Conservation (phyloP, 768 basidiomycete genomes). For the Asterophora parasitica region DNA sequence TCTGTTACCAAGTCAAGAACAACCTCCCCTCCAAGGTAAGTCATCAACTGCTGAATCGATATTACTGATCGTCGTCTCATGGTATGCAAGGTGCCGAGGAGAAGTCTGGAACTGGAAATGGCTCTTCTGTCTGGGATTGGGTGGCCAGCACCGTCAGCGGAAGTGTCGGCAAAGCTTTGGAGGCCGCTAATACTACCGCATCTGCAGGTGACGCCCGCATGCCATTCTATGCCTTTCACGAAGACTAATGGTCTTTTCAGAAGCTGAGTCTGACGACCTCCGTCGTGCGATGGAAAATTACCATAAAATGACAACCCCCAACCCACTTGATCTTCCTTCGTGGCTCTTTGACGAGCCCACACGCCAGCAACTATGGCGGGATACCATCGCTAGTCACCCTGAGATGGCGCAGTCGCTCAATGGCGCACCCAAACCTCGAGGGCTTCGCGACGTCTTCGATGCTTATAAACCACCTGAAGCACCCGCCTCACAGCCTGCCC, state of each 20-base stretch:
- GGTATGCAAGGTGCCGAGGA: background rate
- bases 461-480: conserved; percentile 20
- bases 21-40: background rate
- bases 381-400: background rate
- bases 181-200: conserved; percentile 36
- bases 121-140: conserved; percentile 50
- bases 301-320: conserved; percentile 55
- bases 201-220: conserved; percentile 37
- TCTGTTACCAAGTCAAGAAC: background rate
- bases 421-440: conserved; percentile 17
- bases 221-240: background rate
- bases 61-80: background rate
- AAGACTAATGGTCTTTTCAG: conserved; percentile 20
- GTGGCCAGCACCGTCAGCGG: conserved; percentile 50
- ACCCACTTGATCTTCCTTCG: conserved; percentile 52
- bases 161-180: conserved; percentile 52
- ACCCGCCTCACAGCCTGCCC: conserved; percentile 1
- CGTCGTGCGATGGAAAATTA: conserved; percentile 65
- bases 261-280: conserved; percentile 48
- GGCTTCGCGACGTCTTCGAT: conserved; percentile 35
- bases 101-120: conserved; percentile 25
- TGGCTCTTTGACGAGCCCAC: conserved; percentile 65
- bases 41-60: background rate
- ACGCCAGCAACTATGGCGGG: conserved; percentile 26
- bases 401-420: conserved; percentile 1